Evolutionary conservation across 202 grass and related monocot species (phyloP).

Genomic region (Bolboschoenoplectus hybrid): DNA sequence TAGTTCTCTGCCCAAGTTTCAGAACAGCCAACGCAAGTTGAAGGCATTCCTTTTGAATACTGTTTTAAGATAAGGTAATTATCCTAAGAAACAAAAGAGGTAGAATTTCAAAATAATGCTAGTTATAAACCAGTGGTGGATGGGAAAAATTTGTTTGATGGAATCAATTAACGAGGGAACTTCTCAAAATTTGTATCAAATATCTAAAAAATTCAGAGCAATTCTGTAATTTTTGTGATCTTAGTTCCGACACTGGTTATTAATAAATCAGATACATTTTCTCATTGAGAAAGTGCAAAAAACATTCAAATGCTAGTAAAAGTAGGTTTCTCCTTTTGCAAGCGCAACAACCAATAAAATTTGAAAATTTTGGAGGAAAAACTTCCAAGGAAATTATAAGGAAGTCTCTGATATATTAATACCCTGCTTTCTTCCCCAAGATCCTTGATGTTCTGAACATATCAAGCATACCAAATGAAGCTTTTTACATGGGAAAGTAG

Average conservation of each 20-base stretch:
- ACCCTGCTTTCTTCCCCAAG: too few relatives aligned
- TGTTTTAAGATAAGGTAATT: slow-evolving; percentile 44
- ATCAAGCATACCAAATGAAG: too few relatives aligned
- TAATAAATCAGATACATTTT: neutral
- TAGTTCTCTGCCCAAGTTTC: neutral
- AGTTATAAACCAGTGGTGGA: neutral
- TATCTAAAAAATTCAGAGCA: neutral
- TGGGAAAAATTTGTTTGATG: neutral
- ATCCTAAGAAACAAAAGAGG: too few relatives aligned
- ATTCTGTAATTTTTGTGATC: neutral
- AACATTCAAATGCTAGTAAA: too few relatives aligned
- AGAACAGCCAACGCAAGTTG: neutral
- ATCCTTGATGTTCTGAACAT: too few relatives aligned
- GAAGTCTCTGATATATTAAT: too few relatives aligned
- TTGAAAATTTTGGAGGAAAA: too few relatives aligned
- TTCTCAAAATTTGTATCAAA: neutral
- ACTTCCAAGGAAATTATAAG: too few relatives aligned
- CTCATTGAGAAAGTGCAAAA: neutral
- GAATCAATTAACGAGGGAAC: neutral
- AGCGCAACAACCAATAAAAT: too few relatives aligned
- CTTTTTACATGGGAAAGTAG: too few relatives aligned
- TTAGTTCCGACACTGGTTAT: neutral
- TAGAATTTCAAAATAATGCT: neutral
- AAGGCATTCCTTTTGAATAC: slow-evolving; percentile 38
- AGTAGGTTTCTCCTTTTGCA: too few relatives aligned